Base-by-base conservation (phyloP, 495 filamentous ascomycete genomes). In the Hypoxylon lienhwacheense region DNA sequence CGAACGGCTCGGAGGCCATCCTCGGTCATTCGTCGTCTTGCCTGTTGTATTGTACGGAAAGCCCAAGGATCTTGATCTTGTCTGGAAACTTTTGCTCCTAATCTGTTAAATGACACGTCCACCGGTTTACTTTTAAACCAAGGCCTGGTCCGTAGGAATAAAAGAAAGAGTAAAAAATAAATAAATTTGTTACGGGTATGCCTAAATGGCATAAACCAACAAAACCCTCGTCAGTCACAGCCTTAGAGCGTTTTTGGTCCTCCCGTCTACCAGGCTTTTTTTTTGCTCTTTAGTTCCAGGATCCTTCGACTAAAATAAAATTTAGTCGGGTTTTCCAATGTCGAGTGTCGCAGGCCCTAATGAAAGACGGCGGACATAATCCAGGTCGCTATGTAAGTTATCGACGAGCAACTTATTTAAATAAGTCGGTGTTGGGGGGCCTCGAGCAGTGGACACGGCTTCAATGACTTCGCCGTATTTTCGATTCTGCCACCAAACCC, bases 291-390 rank as follows among this genome's bases (percentile, higher is more conserved):
- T 34, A 52, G 42, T 42, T 16, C 33, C 32, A 41, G 31, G 47
- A 52, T 61, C 47, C 58, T 55, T 43, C 25, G 25, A 47, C 34
- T 31, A 51, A 43, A 47, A 43, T 43, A 47, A 43, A 26, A 25
- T 20, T 29, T 17, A 31, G 35, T 21, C 3, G 24, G 14, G 20
- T 15, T 10, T 25, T 36, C 45, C 47, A 26, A 29, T 52, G 40
- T 50, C 36, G 47, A 49, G 22, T 43, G 19, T 51, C 57, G 52
- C 22, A 39, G 40, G 26, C 34, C 36, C 39, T 43, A 22, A 41
- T 26, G 46, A 34, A 48, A 47, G 41, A 48, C 26, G 43, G 33
- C 41, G 41, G 20, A 24, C 4, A 26, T 35, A 28, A 16, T 43
- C 35, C 20, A 45, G 12, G 36, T 47, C 36, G 34, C 22, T 37